A percentile compares a stretch with the other conserved stretches of the same genome.
Evolutionary conservation across 345 rosid genomes (phyloP).

Genomic region (Rhodomyrtus tomentosa): DNA sequence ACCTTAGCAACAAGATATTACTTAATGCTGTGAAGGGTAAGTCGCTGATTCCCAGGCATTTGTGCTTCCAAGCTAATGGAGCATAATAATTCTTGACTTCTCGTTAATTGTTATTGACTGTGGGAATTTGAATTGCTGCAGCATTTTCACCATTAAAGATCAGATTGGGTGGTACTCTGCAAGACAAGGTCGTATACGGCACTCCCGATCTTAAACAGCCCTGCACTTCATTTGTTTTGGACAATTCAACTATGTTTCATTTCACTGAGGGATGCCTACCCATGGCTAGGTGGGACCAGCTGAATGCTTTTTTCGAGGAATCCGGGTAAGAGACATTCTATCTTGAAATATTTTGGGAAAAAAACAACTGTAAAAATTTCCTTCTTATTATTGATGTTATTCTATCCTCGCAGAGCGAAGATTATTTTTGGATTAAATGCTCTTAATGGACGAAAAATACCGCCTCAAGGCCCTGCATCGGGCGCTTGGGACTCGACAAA

Average conservation of each 20-base stretch:
- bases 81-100: background rate
- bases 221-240: conserved; percentile 31
- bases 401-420: conserved; percentile 33
- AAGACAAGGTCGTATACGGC: conserved; percentile 54
- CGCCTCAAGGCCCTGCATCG: conserved; percentile 28
- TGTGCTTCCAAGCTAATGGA: background rate
- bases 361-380: background rate
- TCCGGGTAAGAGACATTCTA: conserved; percentile 25
- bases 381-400: background rate
- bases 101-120: background rate
- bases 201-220: conserved; percentile 23
- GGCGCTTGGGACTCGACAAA: conserved; percentile 73
- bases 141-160: conserved; percentile 65
- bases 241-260: conserved; percentile 34
- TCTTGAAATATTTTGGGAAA: background rate
- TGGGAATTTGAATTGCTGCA: conserved; percentile 5
- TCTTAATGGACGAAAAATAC: conserved; percentile 37
- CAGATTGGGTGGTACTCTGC: conserved; percentile 62
- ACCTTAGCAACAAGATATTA: conserved; percentile 34
- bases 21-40: conserved; percentile 50
- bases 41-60: background rate
- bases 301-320: conserved; percentile 48
- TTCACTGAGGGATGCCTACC: conserved; percentile 58
- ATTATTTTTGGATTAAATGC: conserved; percentile 76
- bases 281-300: conserved; percentile 59